A percentile compares a stretch with the other conserved stretches of the same genome.
Evolutionary conservation across 441 rosid genomes (phyloP).

Genomic region (Gossypium gossypioides): DNA sequence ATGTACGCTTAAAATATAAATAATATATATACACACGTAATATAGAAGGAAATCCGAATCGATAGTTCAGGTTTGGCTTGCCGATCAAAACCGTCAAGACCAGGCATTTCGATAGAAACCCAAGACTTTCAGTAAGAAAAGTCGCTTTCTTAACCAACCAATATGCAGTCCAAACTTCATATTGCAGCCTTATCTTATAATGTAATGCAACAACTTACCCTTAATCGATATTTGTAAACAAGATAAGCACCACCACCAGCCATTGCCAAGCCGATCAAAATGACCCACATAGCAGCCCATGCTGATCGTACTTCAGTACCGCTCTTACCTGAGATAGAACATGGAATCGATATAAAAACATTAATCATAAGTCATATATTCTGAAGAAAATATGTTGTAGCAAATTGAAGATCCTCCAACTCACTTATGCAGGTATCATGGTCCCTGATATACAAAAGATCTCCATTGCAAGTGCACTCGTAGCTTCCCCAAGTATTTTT

Average conservation of each 20-base stretch:
- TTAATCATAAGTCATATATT: neutral
- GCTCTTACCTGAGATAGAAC: slow-evolving; percentile 46
- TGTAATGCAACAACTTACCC: slow-evolving; percentile 47
- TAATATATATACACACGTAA: no score
- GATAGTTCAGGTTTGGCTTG: neutral
- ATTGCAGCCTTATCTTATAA: neutral
- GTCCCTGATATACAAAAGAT: slow-evolving; percentile 78
- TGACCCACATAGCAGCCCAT: slow-evolving; percentile 82
- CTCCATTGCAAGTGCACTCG: slow-evolving; percentile 63
- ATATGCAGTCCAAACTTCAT: neutral
- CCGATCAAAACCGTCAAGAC: neutral
- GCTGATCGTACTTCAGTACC: slow-evolving; percentile 57
- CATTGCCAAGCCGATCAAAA: slow-evolving; percentile 67
- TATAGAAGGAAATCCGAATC: neutral
- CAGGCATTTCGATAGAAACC: neutral
- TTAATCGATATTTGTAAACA: slow-evolving; percentile 73
- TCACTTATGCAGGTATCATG: slow-evolving; percentile 93
- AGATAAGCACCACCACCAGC: slow-evolving; percentile 81
- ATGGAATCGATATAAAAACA: slow-evolving; percentile 2
- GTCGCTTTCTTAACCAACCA: neutral
- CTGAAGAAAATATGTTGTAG: neutral
- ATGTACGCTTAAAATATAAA: neutral
- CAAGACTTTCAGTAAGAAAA: neutral
- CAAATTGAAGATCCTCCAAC: slow-evolving; percentile 17
- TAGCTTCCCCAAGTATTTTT: slow-evolving; percentile 35